Evolutionary conservation across 371 early-diverging fungal species (phyloP).

Genomic region (Mortierella sp.): DNA sequence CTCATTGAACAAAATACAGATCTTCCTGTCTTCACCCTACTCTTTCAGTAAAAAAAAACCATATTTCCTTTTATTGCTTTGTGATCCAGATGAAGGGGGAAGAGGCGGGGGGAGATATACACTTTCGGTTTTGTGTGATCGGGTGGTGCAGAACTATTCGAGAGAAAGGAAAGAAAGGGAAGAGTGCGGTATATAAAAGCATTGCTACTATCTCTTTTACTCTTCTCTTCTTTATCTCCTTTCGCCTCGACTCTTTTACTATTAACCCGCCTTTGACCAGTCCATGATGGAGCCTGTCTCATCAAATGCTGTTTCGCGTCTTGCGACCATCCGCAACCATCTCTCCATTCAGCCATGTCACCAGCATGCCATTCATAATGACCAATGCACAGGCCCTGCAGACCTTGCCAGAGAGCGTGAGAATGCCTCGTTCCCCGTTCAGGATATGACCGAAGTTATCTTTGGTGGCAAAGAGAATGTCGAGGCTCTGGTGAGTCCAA

Average conservation of each 20-base stretch:
- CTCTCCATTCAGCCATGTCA: slow-evolving; percentile 47
- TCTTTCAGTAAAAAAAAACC: too few species aligned
- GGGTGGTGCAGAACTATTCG: background rate
- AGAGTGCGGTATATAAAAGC: background rate
- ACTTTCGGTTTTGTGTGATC: too few species aligned
- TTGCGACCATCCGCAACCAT: slow-evolving; percentile 49
- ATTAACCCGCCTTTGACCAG: background rate
- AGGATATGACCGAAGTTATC: slow-evolving; percentile 59
- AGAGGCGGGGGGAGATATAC: too few species aligned
- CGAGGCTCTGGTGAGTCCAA: slow-evolving; percentile 53
- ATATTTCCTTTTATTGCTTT: background rate
- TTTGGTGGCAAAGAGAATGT: slow-evolving; percentile 60
- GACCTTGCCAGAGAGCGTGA: slow-evolving; percentile 66
- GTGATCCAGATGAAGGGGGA: too few species aligned
- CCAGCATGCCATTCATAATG: slow-evolving; percentile 46
- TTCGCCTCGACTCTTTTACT: too few species aligned
- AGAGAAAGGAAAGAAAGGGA: too few species aligned
- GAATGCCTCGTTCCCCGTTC: slow-evolving; percentile 64
- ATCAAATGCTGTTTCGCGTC: slow-evolving; percentile 35
- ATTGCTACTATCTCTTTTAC: too few species aligned
- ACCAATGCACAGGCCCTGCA: slow-evolving; percentile 54
- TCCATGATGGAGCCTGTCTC: too few species aligned
- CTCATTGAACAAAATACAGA: too few species aligned
- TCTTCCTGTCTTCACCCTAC: too few species aligned
- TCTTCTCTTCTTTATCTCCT: too few species aligned